Percentiles rank a stretch among this genome's conserved stretches.
These are phyloP conservation scores for Eucalyptus dawsonii DNA, from an alignment of 345 rosid genomes.

Conservation along the genomic window DNA sequence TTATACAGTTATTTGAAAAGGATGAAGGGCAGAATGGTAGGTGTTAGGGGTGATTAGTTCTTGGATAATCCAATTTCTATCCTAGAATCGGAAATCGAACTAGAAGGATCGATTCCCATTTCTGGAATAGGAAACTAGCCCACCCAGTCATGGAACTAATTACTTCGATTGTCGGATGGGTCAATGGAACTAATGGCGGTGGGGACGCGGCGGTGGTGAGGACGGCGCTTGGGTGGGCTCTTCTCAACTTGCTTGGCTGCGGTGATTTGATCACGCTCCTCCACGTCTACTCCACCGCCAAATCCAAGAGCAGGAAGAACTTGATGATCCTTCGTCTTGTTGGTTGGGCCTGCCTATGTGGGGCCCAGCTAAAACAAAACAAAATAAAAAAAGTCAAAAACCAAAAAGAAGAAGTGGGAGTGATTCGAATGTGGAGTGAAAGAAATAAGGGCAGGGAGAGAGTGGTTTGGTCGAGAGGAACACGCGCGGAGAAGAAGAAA, in stretches of 20 bases:
- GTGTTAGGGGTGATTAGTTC: not conserved
- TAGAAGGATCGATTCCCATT: accelerated
- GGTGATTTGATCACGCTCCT: not conserved
- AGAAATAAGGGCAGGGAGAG: not conserved
- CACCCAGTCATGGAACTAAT: no score
- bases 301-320: not conserved
- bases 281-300: not conserved
- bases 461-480: not conserved
- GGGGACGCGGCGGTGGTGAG: not conserved
- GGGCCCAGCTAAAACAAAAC: not conserved
- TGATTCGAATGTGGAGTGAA: not conserved
- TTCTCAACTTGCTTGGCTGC: not conserved
- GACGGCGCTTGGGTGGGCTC: not conserved
- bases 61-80: no score
- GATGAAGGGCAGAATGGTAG: not conserved
- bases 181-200: no score
- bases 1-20: not conserved
- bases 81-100: accelerated
- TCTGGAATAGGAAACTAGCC: no score
- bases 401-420: not conserved
- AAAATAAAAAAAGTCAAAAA: not conserved
- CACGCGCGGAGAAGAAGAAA: not conserved
- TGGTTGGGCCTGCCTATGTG: not conserved
- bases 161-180: no score
- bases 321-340: not conserved